Conservation (phyloP, 1,284 basidiomycete species). For the Rhodotorula sp. region DNA sequence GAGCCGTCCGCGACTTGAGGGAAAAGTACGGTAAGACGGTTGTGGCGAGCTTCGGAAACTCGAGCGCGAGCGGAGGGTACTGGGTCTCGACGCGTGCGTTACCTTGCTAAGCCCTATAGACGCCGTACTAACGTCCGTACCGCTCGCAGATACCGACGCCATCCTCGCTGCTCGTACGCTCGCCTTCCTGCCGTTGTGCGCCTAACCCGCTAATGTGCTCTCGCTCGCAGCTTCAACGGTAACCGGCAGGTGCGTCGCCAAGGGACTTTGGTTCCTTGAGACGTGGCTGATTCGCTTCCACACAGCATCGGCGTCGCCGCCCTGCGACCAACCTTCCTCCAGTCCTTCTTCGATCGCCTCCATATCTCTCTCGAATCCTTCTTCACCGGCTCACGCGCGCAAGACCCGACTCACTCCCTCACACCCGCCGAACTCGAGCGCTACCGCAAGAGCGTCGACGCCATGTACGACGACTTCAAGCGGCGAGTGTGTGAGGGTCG, state of each 20-base stretch:
- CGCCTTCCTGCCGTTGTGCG: neutral
- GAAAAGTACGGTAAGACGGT: constrained; percentile 50
- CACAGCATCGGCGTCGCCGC: constrained; percentile 47
- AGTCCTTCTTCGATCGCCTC: constrained; percentile 51
- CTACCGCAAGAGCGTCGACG: constrained; percentile 48
- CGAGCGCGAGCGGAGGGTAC: constrained; percentile 51
- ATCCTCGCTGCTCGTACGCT: constrained; percentile 30
- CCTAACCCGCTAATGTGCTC: neutral
- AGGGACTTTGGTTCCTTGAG: neutral
- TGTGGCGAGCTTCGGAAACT: constrained; percentile 53
- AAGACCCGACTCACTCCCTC: constrained; percentile 48
- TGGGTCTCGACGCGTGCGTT: constrained; percentile 41
- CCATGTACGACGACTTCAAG: constrained; percentile 49
- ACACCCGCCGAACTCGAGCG: constrained; percentile 46
- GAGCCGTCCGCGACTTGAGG: constrained; percentile 49
- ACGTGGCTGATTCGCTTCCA: neutral
- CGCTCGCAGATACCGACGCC: constrained; percentile 22
- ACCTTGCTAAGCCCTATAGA: no score
- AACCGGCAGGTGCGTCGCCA: constrained; percentile 47
- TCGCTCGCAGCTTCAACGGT: constrained; percentile 48
- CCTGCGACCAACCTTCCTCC: constrained; percentile 51
- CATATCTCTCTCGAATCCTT: constrained; percentile 50
- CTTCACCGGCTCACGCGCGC: constrained; percentile 50
- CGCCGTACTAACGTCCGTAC: no score
- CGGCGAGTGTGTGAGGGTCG: constrained; percentile 49